Evolutionary conservation across 140 eudicot species (phyloP).

Genomic region (Oenanthe javanica): DNA sequence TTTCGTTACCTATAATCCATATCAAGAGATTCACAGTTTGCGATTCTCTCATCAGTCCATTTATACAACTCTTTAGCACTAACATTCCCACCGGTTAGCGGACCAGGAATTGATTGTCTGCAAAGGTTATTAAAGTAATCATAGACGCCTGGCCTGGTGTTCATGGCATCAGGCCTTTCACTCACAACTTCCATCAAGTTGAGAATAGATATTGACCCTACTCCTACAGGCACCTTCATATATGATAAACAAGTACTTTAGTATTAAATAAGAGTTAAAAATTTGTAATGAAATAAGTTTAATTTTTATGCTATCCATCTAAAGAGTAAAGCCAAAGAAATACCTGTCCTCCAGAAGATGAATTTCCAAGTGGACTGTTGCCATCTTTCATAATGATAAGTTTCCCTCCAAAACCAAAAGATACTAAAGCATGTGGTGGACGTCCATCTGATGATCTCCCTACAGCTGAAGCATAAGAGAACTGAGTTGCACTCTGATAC

Average conservation of each 20-base stretch:
- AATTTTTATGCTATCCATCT: not conserved
- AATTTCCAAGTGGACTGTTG: constrained; percentile 19
- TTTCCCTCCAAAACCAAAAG: constrained; percentile 97
- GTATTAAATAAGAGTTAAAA: not conserved
- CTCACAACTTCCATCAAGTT: constrained; percentile 65
- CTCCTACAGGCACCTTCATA: constrained; percentile 44
- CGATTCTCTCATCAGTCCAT: constrained; percentile 90
- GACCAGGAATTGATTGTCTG: constrained; percentile 77
- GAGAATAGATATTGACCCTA: constrained; percentile 50
- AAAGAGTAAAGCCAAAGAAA: not conserved
- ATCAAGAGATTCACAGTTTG: constrained; percentile 39
- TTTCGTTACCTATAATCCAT: constrained; percentile 41
- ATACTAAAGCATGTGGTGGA: constrained; percentile 85
- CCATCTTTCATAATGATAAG: constrained; percentile 69
- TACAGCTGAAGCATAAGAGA: constrained; percentile 34
- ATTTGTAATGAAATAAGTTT: not conserved
- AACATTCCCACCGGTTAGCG: constrained; percentile 77
- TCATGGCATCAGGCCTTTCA: constrained; percentile 35
- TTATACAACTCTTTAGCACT: constrained; percentile 69
- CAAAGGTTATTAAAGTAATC: constrained; percentile 63
- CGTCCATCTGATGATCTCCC: constrained; percentile 83
- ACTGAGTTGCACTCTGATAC: constrained; percentile 33
- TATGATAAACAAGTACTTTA: constrained; percentile 11
- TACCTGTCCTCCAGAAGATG: constrained; percentile 61
- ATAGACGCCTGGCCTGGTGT: constrained; percentile 29